A percentile compares a stretch with the other conserved stretches of the same genome.
These are phyloP conservation scores for Fistulifera solaris DNA, from an alignment of 108 stramenopile genomes.

Conservation along the genomic window DNA sequence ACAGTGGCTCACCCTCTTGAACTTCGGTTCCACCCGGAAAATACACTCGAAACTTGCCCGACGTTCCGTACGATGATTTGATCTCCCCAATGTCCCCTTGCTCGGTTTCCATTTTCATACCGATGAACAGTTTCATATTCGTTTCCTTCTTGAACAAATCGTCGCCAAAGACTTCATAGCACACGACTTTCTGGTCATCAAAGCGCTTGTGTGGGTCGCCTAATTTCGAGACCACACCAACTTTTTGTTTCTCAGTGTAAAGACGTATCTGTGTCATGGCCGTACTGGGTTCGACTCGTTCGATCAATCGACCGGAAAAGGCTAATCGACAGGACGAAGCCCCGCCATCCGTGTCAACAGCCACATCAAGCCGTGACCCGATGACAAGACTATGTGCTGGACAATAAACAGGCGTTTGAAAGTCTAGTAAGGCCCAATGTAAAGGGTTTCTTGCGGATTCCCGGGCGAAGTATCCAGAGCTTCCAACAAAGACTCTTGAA, in stretches of 20 bases:
- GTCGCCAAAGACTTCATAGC: slow-evolving; percentile 78
- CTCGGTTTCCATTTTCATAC: slow-evolving; percentile 70
- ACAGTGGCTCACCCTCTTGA: slow-evolving; percentile 55
- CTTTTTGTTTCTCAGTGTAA: slow-evolving; percentile 73
- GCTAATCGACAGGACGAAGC: slow-evolving; percentile 80
- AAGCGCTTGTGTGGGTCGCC: slow-evolving; percentile 71
- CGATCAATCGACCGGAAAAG: slow-evolving; percentile 83
- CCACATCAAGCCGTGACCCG: slow-evolving; percentile 85
- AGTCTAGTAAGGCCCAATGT: slow-evolving; percentile 90
- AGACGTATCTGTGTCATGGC: slow-evolving; percentile 37
- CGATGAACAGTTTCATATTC: slow-evolving; percentile 78
- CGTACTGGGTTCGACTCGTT: slow-evolving; percentile 35
- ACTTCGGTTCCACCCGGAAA: slow-evolving; percentile 76
- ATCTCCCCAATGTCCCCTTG: slow-evolving; percentile 73
- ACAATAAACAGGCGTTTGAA: slow-evolving; percentile 85
- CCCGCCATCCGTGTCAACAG: slow-evolving; percentile 35
- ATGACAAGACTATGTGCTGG: slow-evolving; percentile 82
- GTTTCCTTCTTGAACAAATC: slow-evolving; percentile 89
- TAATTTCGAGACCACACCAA: slow-evolving; percentile 45
- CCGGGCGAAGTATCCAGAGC: slow-evolving; percentile 14
- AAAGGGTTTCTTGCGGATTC: slow-evolving; percentile 20
- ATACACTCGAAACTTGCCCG: slow-evolving; percentile 83
- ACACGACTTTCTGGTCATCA: slow-evolving; percentile 62
- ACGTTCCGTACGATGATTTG: slow-evolving; percentile 80
- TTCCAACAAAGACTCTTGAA: slow-evolving; percentile 72